Evolutionary conservation across 2,329 filamentous ascomycete genomes (phyloP).

Genomic region (Fusarium sambucinum): DNA sequence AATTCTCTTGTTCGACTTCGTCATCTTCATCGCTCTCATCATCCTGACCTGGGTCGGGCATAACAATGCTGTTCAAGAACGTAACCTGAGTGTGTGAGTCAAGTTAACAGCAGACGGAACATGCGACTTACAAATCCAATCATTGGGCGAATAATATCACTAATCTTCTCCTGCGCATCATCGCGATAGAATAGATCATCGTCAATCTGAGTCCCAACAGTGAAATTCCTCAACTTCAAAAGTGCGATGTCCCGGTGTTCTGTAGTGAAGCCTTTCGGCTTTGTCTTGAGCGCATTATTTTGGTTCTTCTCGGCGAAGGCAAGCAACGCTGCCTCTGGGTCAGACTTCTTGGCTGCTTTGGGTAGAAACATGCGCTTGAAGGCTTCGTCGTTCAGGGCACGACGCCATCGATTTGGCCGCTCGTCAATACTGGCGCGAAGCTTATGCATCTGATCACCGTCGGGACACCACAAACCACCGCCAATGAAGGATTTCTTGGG

Average conservation of each 20-base stretch:
- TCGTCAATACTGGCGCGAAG: slow-evolving; percentile 82
- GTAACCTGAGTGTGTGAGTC: slow-evolving; percentile 65
- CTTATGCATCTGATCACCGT: slow-evolving; percentile 71
- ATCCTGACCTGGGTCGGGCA: slow-evolving; percentile 71
- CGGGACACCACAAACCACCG: slow-evolving; percentile 85
- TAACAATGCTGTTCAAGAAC: slow-evolving; percentile 78
- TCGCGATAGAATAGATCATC: slow-evolving; percentile 74
- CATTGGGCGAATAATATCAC: slow-evolving; percentile 74
- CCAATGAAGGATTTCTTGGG: slow-evolving; percentile 79
- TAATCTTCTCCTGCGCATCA: slow-evolving; percentile 73
- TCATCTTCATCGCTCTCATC: slow-evolving; percentile 58
- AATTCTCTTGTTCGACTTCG: slow-evolving; percentile 46
- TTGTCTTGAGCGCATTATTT: slow-evolving; percentile 83
- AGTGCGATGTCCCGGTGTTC: slow-evolving; percentile 85
- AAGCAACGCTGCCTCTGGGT: slow-evolving; percentile 67
- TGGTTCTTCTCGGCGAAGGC: slow-evolving; percentile 79
- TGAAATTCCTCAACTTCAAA: slow-evolving; percentile 84
- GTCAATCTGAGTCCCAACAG: slow-evolving; percentile 73
- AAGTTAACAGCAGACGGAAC: neutral
- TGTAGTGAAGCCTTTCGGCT: slow-evolving; percentile 83
- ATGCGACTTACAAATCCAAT: slow-evolving; percentile 78
- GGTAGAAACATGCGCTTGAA: slow-evolving; percentile 76
- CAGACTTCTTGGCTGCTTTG: slow-evolving; percentile 49
- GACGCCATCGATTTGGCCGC: slow-evolving; percentile 76
- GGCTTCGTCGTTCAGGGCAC: slow-evolving; percentile 69